Conservation (phyloP, 2,329 filamentous ascomycete genomes). For the Neonectria punicea region DNA sequence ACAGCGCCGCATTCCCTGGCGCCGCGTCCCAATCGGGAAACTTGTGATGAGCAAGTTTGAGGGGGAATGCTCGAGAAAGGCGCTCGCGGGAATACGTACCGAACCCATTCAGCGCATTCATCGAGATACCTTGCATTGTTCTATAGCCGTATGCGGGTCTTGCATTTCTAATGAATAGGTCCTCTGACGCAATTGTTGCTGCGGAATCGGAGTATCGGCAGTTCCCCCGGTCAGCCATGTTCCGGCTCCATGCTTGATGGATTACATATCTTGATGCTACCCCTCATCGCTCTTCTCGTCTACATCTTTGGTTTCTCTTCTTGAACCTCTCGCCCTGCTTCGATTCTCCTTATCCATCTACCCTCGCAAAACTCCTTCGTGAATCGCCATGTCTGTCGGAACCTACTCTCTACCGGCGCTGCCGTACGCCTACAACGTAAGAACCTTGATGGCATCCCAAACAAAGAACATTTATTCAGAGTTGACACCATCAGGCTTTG, state of each 20-base stretch:
- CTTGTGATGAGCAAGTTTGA: conserved; percentile 43
- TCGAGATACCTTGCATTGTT: background rate
- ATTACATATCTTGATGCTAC: conserved; percentile 13
- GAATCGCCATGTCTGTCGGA: conserved; percentile 48
- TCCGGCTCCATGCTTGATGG: background rate
- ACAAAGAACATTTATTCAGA: background rate
- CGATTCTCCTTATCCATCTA: background rate
- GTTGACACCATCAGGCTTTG: conserved; percentile 63
- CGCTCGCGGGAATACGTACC: conserved; percentile 4
- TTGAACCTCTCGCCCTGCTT: background rate
- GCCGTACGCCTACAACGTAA: conserved; percentile 77
- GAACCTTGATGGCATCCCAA: conserved; percentile 40
- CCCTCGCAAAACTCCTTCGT: conserved; percentile 1
- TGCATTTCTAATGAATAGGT: conserved; percentile 12
- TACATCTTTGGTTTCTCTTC: background rate
- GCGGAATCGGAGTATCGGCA: conserved; percentile 5
- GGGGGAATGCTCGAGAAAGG: conserved; percentile 22
- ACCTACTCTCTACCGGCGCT: conserved; percentile 72
- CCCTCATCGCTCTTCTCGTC: conserved; percentile 26
- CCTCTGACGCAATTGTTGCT: conserved; percentile 25
- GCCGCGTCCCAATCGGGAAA: conserved; percentile 43
- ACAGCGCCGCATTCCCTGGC: conserved; percentile 29
- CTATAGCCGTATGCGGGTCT: background rate
- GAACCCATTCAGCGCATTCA: background rate
- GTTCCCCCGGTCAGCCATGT: background rate